Conservation (phyloP, 345 rosid species). For the Chamaenerion angustifolium region DNA sequence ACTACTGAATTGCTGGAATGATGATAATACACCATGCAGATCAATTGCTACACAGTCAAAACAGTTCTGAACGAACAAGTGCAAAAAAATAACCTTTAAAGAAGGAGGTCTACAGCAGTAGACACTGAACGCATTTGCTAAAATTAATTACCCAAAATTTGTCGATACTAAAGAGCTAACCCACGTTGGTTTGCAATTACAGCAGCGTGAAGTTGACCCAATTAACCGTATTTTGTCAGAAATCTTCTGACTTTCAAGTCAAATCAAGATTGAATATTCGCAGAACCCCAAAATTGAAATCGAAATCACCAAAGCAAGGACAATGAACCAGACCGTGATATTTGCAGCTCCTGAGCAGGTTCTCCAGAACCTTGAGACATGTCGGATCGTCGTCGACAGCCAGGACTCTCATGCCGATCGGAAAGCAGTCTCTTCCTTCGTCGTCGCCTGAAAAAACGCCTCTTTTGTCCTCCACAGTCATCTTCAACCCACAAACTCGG, state of each 20-base stretch:
- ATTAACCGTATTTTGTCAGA: too few species aligned
- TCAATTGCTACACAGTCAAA: background rate
- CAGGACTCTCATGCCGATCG: conserved; percentile 47
- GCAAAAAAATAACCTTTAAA: background rate
- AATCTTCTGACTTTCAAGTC: too few species aligned
- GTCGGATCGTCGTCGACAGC: conserved; percentile 63
- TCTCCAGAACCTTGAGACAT: conserved; percentile 46
- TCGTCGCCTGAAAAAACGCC: conserved; percentile 15
- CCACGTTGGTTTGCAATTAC: too few species aligned
- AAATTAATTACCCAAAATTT: background rate
- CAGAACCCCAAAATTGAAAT: background rate
- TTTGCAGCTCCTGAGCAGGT: conserved; percentile 42
- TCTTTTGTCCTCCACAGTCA: conserved; percentile 25
- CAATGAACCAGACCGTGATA: conserved; percentile 35
- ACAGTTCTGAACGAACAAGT: background rate
- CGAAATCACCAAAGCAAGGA: background rate
- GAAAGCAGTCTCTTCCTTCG: conserved; percentile 22
- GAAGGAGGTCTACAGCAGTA: background rate
- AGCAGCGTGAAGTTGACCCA: too few species aligned
- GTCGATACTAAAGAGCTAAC: too few species aligned
- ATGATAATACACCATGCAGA: too few species aligned
- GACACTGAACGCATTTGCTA: background rate
- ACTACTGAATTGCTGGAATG: too few species aligned
- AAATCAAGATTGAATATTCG: conserved; percentile 1
- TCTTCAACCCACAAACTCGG: conserved; percentile 14